Base-by-base conservation (phyloP, 139 green algal genomes). In the Asterochloris erici region DNA sequence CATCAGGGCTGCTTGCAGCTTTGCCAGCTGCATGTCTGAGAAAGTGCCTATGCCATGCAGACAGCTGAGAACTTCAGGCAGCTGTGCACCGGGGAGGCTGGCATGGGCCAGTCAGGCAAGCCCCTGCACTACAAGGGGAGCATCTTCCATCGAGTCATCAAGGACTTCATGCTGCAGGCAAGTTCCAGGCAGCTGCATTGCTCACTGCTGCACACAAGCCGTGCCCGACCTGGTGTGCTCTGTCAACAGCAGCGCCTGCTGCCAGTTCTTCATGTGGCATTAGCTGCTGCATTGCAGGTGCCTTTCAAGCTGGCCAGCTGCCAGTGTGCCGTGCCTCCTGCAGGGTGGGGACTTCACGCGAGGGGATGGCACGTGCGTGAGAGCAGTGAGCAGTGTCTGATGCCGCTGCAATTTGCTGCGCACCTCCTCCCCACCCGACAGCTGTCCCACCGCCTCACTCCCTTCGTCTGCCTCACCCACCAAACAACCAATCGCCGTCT, bases 41-140 rank as follows among this genome's bases (percentile, higher is more conserved):
- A 79, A 11, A 15, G 23, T 77, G 0, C 11, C 23, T 23, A 69
- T 38, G 23, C 6, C 14, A 69, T 66, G 66, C 75, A 85, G 77
- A 98, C 96, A 2, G 94, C 94, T 11, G 93, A 97, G 85, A 98
- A 98, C 86, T 98, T 98, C 84, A 78, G 88, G 12, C 86, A 87
- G 19, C 73, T 91, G 75, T 90, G 88, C 81, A 91, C 89, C 78
- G 87, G 89, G 78, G 84, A 85, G 70, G 83, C 78, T 71, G 87
- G 87, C 63, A 74, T 82, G 23, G 87, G 84, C 23, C 86, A 87
- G 62, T 90, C 77, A n/a, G 87, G 87, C 10, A 88, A 90, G 84
- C 85, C 87, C 13, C 84, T 94, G 11, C 85, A 91, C 14, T 88
- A 81, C 84, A 87, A 88, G 83, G 84, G 84, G 28, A 81, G 68